These are phyloP conservation scores for Hymenoscyphus infarciens DNA, from an alignment of 2,329 filamentous ascomycete genomes.

Conservation along the genomic window DNA sequence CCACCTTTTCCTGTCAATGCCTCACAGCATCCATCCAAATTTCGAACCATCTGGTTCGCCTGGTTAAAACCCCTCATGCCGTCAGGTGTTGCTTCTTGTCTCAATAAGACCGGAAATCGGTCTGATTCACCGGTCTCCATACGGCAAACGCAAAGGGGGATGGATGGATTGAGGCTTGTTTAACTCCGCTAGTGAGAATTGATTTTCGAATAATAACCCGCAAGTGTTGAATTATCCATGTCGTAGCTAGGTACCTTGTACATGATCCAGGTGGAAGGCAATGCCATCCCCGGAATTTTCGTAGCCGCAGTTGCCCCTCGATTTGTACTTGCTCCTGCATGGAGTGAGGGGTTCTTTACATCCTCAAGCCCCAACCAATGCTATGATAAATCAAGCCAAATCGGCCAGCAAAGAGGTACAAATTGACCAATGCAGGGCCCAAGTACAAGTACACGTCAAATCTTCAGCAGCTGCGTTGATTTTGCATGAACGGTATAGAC, in stretches of 20 bases:
- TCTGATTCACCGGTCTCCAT: background rate
- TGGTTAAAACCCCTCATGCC: conserved; percentile 11
- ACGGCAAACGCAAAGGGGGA: background rate
- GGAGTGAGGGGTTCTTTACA: conserved; percentile 1
- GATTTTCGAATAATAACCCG: background rate
- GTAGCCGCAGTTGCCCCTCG: conserved; percentile 9
- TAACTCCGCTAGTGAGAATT: background rate
- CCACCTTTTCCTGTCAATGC: conserved; percentile 9
- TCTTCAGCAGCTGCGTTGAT: background rate
- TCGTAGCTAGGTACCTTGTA: background rate
- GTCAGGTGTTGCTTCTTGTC: conserved; percentile 10
- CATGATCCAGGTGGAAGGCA: background rate
- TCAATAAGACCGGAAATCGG: conserved; percentile 3
- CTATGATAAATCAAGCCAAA: background rate
- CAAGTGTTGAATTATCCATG: background rate
- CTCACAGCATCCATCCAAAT: conserved; percentile 1
- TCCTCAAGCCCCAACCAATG: background rate
- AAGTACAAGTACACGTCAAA: background rate
- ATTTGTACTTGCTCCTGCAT: conserved; percentile 3
- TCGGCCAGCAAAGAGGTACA: background rate
- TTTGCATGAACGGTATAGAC: background rate
- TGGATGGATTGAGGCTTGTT: background rate
- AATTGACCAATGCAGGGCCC: background rate
- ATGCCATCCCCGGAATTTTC: background rate
- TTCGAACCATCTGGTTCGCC: conserved; percentile 5